Evolutionary conservation across 2,329 filamentous ascomycete genomes (phyloP).

Genomic region (Diplocarpon rosae): DNA sequence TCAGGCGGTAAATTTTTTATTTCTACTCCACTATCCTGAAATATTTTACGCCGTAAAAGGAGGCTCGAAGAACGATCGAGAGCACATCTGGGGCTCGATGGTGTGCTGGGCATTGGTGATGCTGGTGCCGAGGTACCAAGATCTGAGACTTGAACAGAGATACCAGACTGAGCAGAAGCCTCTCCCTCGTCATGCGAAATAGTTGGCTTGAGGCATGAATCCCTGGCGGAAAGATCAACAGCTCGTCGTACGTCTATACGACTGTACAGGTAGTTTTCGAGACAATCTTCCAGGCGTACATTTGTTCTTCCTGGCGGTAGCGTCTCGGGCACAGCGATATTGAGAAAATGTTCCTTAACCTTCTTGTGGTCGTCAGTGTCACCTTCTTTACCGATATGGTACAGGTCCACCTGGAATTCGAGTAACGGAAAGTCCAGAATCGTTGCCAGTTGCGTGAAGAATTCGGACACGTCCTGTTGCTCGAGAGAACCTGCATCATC

Average conservation of each 20-base stretch:
- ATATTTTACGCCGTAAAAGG: constrained; percentile 34
- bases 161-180: constrained; percentile 10
- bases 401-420: constrained; percentile 87
- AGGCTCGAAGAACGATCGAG: constrained; percentile 39
- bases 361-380: constrained; percentile 88
- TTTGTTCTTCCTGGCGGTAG: constrained; percentile 47
- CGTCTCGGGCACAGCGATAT: constrained; percentile 77
- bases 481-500: constrained; percentile 61
- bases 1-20: constrained; percentile 1
- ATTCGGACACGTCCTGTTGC: constrained; percentile 93
- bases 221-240: constrained; percentile 48
- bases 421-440: constrained; percentile 78
- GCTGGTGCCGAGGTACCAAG: constrained; percentile 18
- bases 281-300: constrained; percentile 77
- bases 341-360: constrained; percentile 79
- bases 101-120: constrained; percentile 14
- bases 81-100: constrained; percentile 13
- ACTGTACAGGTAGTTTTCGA: constrained; percentile 86
- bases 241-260: constrained; percentile 80
- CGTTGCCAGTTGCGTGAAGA: constrained; percentile 89
- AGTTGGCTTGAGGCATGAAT: constrained; percentile 27
- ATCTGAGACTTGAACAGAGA: constrained; percentile 19
- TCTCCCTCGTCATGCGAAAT: constrained; percentile 13
- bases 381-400: constrained; percentile 77
- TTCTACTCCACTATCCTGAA: neutral